A percentile compares a stretch with the other conserved stretches of the same genome.
These are phyloP conservation scores for Conoideocrella luteorostrata DNA, from an alignment of 2,329 filamentous ascomycete genomes.

Conservation along the genomic window DNA sequence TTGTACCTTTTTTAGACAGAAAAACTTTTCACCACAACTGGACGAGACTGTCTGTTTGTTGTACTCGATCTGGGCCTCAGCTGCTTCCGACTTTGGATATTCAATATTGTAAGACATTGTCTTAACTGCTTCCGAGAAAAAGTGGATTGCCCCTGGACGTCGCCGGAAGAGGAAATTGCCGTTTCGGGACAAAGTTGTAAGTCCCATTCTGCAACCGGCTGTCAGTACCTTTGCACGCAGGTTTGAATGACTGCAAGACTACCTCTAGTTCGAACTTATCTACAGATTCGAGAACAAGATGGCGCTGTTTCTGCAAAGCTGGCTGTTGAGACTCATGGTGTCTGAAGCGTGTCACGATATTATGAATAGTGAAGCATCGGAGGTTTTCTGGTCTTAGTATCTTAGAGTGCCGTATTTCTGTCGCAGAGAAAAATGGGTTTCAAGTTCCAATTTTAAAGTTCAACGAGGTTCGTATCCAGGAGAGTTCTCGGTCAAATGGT, in stretches of 20 bases:
- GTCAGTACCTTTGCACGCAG: not conserved
- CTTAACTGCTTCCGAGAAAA: constrained; percentile 1
- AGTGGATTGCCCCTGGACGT: not conserved
- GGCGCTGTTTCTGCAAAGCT: too few relatives aligned
- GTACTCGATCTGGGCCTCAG: not conserved
- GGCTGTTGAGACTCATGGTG: too few relatives aligned
- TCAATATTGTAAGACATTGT: not conserved
- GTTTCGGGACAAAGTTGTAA: not conserved
- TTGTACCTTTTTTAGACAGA: not conserved
- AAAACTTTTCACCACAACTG: not conserved
- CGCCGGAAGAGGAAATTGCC: constrained; percentile 2
- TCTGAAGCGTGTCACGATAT: too few relatives aligned
- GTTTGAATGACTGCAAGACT: not conserved
- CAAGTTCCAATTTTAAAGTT: too few relatives aligned
- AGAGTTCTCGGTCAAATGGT: too few relatives aligned
- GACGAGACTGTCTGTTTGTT: constrained; percentile 1
- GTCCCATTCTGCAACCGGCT: constrained; percentile 1
- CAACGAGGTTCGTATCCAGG: too few relatives aligned
- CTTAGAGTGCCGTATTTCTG: too few relatives aligned
- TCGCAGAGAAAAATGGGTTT: too few relatives aligned
- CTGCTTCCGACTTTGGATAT: constrained; percentile 6
- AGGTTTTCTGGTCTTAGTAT: too few relatives aligned
- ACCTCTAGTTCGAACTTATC: too few relatives aligned
- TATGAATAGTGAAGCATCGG: too few relatives aligned
- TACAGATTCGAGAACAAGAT: too few relatives aligned